Base-by-base conservation (phyloP, 176 grass and related monocot genomes). In the Stipa capillata region DNA sequence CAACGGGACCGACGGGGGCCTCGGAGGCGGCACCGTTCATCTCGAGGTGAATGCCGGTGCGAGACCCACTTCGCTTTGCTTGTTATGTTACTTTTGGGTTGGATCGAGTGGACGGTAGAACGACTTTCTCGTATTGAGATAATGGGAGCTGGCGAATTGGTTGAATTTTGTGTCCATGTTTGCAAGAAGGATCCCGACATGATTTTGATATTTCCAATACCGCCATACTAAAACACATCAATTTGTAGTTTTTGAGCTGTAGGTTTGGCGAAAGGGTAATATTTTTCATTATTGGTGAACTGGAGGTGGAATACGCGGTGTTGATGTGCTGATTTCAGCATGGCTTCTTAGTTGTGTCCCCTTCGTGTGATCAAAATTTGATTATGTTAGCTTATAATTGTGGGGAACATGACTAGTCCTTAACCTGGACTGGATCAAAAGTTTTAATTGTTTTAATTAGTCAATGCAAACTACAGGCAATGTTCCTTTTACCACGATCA, bases 21-120 rank as follows among this genome's bases (percentile, higher is more conserved):
- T 76, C 8, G 88, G 88, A 0, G 91, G 85, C 57, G 83, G 86
- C 18, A 32, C 24, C n/a, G 74, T 91, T 42, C 89, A 94, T 86
- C 84, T 91, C 20, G 85, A 91, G 89, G 92, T 91, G 55, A 80
- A 73, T 16, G 58, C 64, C 36, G 31, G 44, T 24, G 34, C 58
- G 24, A 33, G 44, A 12, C 20, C 25, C 41, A 2, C 5, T 6
- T 73, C 9, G 6, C 35, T 3, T 23, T 65, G 35, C 18, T 62
- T 62, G 23, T 20, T 89, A 37, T 37, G 24, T 47, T 49, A 8
- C 20, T 20, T 51, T 32, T 48, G 28, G 17, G 35, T 63, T 50
- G 15, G 9, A 8, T 55, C 20, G 6, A 58, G 9, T 49, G 28
- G 28, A 35, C 12, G 6, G 6, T 57, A 47, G 36, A 87, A 42